Evolutionary conservation across 2,329 filamentous ascomycete species (phyloP), one percentile per base, ranked within the genome.

Genomic region (Zymoseptoria crescenta): DNA sequence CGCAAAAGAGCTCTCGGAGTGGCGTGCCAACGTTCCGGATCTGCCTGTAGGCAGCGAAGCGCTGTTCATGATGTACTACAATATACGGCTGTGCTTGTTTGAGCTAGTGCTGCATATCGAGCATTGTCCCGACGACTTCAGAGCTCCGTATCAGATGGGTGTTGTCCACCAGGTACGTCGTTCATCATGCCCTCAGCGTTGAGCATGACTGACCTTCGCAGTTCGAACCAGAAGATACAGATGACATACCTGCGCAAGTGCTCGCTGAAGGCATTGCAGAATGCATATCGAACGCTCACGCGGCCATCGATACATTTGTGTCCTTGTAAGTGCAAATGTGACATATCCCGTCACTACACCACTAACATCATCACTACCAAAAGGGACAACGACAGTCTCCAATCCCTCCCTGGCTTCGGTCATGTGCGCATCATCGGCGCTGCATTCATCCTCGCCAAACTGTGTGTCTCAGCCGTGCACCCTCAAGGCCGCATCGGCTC

Each of bases 401-500:
- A 85, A 56, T 86, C 81, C 57, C 71, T 91, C 8, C 87, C 88
- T 19, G 86, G 88, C 2, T 86, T 88, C 68, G 84, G 83, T 70
- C 85, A 88, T 66, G 87, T 89, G 16, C 83, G 88, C 28, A 83
- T 89, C 19, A 83, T 87, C 9, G 90, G 89, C 68, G 85, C 84
- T 5, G 80, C 86, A 2, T 85, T 91, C 20, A 83, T 88, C 30
- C 76, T 91, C 45, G 87, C 89, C 70, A 91, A 90, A 72, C 81
- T 91, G 62, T 87, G 87, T 73, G 86, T 88, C 54, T 83, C 85
- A 8, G 84, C 86, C 3, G 82, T 82, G 1, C 80, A 81, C 13
- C 81, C 85, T 0, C 80, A 81, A 49, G 86, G 83, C 16, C 85
- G 87, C 65, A 80, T 92, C 1, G 85, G 84, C n/a, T 82, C 82